Evolutionary conservation across 2,329 filamentous ascomycete genomes (phyloP).

Genomic region (Fusarium pseudonygamai): DNA sequence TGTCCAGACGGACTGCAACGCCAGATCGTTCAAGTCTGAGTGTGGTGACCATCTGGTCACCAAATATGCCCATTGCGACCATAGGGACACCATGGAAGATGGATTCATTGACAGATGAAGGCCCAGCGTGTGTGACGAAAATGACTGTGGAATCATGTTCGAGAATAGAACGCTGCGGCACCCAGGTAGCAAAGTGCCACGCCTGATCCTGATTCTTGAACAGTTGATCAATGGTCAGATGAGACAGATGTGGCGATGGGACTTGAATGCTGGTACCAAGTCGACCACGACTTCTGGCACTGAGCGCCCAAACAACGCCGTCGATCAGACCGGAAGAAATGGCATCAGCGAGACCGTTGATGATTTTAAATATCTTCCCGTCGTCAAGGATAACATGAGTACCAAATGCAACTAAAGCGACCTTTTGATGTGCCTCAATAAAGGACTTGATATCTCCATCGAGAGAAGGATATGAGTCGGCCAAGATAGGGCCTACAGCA

Average conservation of each 20-base stretch:
- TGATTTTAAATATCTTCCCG: neutral
- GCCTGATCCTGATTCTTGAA: neutral
- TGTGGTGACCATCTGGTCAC: neutral
- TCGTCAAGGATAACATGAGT: neutral
- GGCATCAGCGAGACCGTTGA: neutral
- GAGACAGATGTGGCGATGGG: neutral
- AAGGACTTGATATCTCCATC: neutral
- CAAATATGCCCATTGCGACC: slow-evolving; percentile 1
- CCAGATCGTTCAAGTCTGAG: neutral
- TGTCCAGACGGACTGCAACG: neutral
- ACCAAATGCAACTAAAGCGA: slow-evolving; percentile 1
- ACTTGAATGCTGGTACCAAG: neutral
- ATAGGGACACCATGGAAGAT: slow-evolving; percentile 4
- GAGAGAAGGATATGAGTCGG: neutral
- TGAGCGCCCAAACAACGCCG: neutral
- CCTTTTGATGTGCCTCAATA: neutral
- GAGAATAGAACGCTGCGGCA: neutral
- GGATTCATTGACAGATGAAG: slow-evolving; percentile 1
- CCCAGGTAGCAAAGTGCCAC: slow-evolving; percentile 2
- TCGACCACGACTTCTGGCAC: neutral
- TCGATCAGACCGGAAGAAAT: neutral
- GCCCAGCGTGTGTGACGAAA: neutral
- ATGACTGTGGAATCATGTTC: neutral
- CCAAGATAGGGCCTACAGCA: neutral
- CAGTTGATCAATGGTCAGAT: neutral